phyloP scores from a whole-genome alignment of 768 basidiomycete genomes.

The Pleurotus tuoliensis region DNA sequence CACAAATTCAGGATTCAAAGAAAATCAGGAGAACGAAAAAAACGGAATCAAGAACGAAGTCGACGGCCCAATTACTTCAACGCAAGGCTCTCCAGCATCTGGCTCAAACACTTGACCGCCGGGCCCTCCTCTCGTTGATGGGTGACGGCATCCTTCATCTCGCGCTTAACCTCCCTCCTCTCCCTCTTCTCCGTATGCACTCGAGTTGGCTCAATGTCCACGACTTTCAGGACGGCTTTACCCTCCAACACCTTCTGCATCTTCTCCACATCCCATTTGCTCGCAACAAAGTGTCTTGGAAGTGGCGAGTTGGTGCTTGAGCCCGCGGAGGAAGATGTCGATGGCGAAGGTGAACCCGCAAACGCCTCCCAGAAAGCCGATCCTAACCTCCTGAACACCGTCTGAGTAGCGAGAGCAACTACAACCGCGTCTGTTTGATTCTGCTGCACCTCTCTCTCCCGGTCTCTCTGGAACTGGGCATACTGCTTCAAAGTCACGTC shows the following conservation, averaged over 20 bases:
- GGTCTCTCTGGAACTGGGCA: slow-evolving; percentile 12
- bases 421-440: slow-evolving; percentile 48
- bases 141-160: slow-evolving; percentile 10
- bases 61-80: no score
- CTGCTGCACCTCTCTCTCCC: slow-evolving; percentile 17
- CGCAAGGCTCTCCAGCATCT: no score
- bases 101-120: no score
- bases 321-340: slow-evolving; percentile 21
- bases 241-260: slow-evolving; percentile 80
- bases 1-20: no score
- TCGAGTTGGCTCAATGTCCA: slow-evolving; percentile 57
- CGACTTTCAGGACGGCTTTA: slow-evolving; percentile 72
- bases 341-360: slow-evolving; percentile 39
- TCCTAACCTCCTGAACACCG: slow-evolving; percentile 66
- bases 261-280: slow-evolving; percentile 69
- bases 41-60: no score
- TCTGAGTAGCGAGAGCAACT: slow-evolving; percentile 77
- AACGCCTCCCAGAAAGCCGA: slow-evolving; percentile 89
- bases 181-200: slow-evolving; percentile 3
- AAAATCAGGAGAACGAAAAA: no score
- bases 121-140: no score
- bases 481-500: slow-evolving; percentile 4
- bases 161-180: slow-evolving; percentile 12
- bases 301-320: slow-evolving; percentile 20
- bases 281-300: background rate